Percentiles rank a stretch among this genome's conserved stretches.
Evolutionary conservation across 306 rosid genomes (phyloP).

Genomic region (Cicer cuneatum): DNA sequence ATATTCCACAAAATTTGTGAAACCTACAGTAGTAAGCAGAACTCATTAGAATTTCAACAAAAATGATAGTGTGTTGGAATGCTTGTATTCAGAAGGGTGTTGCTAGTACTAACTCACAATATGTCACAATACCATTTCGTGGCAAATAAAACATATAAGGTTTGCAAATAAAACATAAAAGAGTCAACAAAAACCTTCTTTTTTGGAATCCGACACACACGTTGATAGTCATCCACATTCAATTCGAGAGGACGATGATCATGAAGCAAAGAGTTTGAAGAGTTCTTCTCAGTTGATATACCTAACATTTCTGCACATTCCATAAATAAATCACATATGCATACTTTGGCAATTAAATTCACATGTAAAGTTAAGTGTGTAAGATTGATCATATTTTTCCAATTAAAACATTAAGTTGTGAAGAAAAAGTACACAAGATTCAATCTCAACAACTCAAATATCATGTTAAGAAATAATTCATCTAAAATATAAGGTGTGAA

Average conservation of each 20-base stretch:
- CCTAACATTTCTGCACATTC: conserved; percentile 54
- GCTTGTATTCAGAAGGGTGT: no score
- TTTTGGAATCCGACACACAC: conserved; percentile 69
- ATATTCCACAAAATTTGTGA: no score
- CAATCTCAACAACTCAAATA: not conserved
- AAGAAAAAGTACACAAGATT: no score
- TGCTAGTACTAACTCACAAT: no score
- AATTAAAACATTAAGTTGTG: not conserved
- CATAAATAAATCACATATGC: not conserved
- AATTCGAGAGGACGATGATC: conserved; percentile 72
- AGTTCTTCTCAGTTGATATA: not conserved
- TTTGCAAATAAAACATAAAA: not conserved
- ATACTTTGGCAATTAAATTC: not conserved
- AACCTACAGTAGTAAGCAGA: no score
- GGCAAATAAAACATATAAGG: not conserved
- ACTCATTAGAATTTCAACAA: not conserved
- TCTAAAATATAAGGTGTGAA: not conserved
- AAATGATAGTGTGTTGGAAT: not conserved
- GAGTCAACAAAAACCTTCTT: conserved; percentile 58
- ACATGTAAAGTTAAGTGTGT: not conserved
- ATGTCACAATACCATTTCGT: not conserved
- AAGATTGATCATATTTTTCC: not conserved
- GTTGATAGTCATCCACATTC: conserved; percentile 68
- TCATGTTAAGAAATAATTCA: not conserved
- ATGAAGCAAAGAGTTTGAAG: conserved; percentile 33